These are phyloP conservation scores for Candida easanensis DNA, from an alignment of 805 yeast species.

Conservation along the genomic window DNA sequence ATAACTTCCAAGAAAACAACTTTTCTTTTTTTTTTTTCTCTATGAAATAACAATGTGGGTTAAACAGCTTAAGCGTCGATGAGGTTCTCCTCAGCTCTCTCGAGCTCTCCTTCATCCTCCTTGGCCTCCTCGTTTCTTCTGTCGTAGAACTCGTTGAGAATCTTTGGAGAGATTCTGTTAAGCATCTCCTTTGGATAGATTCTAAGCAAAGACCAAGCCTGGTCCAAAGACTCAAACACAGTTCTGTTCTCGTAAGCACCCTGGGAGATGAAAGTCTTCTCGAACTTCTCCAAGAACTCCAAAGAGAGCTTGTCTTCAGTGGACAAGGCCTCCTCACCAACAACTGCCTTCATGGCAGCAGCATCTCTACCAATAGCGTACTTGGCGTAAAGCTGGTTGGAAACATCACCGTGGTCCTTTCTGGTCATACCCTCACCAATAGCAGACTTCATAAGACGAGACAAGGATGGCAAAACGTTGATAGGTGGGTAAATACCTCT, in stretches of 20 bases:
- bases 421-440: constrained; percentile 99
- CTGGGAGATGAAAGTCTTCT: constrained; percentile 90
- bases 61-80: constrained; percentile 32
- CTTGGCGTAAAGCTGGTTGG: constrained; percentile 97
- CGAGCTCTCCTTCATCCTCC: constrained; percentile 39
- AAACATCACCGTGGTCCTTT: constrained; percentile 99
- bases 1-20: too few relatives aligned
- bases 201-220: constrained; percentile 97
- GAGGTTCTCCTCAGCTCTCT: constrained; percentile 32
- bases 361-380: constrained; percentile 99
- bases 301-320: constrained; percentile 96
- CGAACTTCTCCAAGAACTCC: constrained; percentile 97
- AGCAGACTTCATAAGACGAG: constrained; percentile 98
- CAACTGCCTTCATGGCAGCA: constrained; percentile 99
- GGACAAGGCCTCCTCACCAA: constrained; percentile 98
- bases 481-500: constrained; percentile 99
- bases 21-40: neutral
- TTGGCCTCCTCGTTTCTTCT: constrained; percentile 69
- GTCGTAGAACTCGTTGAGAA: constrained; percentile 92
- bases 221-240: constrained; percentile 91
- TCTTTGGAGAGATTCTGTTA: constrained; percentile 98
- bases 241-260: constrained; percentile 97
- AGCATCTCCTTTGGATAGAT: constrained; percentile 98
- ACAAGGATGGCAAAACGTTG: constrained; percentile 94
- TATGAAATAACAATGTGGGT: neutral